A percentile compares a stretch with the other conserved stretches of the same genome.
phyloP scores from a whole-genome alignment of 2,329 filamentous ascomycete genomes.

The Colletotrichum chrysophilum region DNA sequence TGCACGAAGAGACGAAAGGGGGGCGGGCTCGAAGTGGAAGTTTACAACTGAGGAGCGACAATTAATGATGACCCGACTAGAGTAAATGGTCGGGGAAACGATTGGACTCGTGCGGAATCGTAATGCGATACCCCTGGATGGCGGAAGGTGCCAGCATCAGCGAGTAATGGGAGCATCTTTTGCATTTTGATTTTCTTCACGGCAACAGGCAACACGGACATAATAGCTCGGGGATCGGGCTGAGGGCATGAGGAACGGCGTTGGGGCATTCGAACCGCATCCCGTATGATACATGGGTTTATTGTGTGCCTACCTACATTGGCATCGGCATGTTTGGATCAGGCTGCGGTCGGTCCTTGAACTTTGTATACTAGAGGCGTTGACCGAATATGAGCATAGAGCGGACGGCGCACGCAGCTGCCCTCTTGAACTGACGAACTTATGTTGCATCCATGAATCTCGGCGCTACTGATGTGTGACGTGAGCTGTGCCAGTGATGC shows the following conservation, averaged over 20 bases:
- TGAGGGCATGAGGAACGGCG: conserved; percentile 13
- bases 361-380: conserved; percentile 6
- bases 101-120: conserved; percentile 3
- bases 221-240: neutral
- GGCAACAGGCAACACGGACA: conserved; percentile 11
- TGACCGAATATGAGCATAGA: neutral
- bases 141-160: conserved; percentile 14
- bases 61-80: neutral
- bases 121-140: conserved; percentile 16
- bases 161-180: conserved; percentile 9
- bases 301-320: neutral
- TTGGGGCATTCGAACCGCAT: conserved; percentile 12
- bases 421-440: neutral
- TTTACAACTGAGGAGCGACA: conserved; percentile 16
- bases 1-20: conserved; percentile 41
- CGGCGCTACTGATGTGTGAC: neutral
- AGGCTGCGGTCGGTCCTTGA: neutral
- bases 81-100: neutral
- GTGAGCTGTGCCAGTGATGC: neutral
- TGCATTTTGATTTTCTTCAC: conserved; percentile 2
- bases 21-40: conserved; percentile 26
- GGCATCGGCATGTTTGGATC: neutral
- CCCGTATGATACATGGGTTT: conserved; percentile 1
- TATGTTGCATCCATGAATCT: neutral
- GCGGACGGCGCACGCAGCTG: neutral